Evolutionary conservation across 331 rosid species (phyloP).

Genomic region (Malus hybrid): DNA sequence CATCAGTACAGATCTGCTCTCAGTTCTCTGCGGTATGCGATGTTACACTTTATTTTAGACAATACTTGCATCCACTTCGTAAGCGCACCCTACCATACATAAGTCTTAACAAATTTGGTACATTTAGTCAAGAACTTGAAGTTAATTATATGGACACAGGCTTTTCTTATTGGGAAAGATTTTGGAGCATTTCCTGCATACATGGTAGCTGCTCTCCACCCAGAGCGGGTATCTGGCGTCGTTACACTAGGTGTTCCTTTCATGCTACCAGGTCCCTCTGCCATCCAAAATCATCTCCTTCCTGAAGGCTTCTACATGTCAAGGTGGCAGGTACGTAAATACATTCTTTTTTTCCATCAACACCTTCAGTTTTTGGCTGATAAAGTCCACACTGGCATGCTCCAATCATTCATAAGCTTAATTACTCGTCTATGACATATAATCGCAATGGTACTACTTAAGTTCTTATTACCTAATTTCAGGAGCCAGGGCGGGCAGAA

Average conservation of each 20-base stretch:
- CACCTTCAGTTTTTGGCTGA: not conserved
- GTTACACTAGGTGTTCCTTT: constrained; percentile 49
- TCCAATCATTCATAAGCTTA: not conserved
- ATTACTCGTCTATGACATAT: not conserved
- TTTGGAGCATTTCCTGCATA: constrained; percentile 45
- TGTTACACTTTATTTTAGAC: too few relatives aligned
- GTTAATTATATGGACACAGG: constrained; percentile 10
- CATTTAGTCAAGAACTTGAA: not conserved
- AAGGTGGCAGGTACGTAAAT: constrained; percentile 45
- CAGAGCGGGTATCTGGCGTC: constrained; percentile 39
- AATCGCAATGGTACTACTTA: not conserved
- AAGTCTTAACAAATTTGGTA: too few relatives aligned
- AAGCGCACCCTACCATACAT: too few relatives aligned
- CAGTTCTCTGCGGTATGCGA: too few relatives aligned
- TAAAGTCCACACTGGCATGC: not conserved
- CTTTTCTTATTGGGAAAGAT: constrained; percentile 51
- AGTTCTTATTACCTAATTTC: not conserved
- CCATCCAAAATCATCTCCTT: constrained; percentile 30
- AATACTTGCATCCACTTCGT: too few relatives aligned
- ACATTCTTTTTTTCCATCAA: not conserved
- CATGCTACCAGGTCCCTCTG: constrained; percentile 35
- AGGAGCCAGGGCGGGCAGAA: constrained; percentile 63
- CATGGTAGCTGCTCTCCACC: constrained; percentile 33
- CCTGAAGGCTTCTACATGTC: constrained; percentile 46
- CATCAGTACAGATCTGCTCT: too few relatives aligned